Base-by-base conservation (phyloP, 2,329 filamentous ascomycete species). In the Paecilomyces fulvus region DNA sequence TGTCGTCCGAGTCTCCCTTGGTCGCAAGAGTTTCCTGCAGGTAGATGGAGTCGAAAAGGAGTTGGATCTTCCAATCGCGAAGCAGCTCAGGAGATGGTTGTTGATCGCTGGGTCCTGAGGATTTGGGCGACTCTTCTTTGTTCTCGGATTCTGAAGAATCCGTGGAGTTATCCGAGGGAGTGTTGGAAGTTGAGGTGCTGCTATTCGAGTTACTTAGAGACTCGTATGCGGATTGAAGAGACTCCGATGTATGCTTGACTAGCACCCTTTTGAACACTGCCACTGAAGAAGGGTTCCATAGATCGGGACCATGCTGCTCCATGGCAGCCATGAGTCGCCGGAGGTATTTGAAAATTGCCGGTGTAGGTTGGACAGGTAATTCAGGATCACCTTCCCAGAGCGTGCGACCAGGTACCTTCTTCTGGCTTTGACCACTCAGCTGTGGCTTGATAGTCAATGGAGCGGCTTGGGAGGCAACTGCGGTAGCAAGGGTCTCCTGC, bases 301-400 rank as follows among this genome's bases (percentile, higher is more conserved):
- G 71, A 68, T 96, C 92, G 50, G 82, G 77, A 0, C 92, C 92
- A 2, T 81, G 76, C 11, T 79, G 76, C 3, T 81, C 81, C 90
- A 96, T 95, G 4, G 80, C 77, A 51, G 76, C 74, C 3, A 83
- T 82, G 28, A 95, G 67, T 49, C 78, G 78, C 23, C 84, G 83
- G 52, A 96, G 66, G 55, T 95, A 85, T 58, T 80, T 82, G 67
- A 95, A 95, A 0, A 84, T 77, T 20, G 80, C 79, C 0, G 89
- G 85, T 0, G 90, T 92, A 0, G 90, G 90, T 65, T 94, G 89
- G 5, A 84, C 79, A 0, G 92, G 92, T 48, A 96, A 70, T 25
- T 83, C 78, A 0, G 89, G 88, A 37, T 83, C 77, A 0, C 89
- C 89, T 67, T 95, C 90, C 92, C 92, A 96, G 0, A 96, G 76